These are phyloP conservation scores for Hibiscus trionum DNA, from an alignment of 345 rosid species.

Conservation along the genomic window DNA sequence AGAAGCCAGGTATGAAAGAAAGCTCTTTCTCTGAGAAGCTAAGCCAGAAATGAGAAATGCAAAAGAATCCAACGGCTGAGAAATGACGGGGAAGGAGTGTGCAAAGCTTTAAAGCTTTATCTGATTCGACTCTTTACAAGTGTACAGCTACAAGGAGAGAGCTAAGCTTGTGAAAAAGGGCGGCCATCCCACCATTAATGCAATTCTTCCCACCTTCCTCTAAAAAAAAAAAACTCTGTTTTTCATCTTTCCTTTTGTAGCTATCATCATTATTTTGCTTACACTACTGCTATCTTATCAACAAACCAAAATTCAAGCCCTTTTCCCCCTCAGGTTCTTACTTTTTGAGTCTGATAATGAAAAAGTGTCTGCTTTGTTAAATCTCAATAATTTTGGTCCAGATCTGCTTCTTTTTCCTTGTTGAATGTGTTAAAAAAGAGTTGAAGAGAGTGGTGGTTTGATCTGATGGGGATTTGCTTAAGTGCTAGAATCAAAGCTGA, in stretches of 20 bases:
- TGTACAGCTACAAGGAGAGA: no score
- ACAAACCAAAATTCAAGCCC: not conserved
- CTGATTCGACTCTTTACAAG: no score
- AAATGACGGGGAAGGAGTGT: not conserved
- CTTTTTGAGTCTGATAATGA: not conserved
- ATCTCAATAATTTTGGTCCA: not conserved
- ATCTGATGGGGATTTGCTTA: constrained; percentile 83
- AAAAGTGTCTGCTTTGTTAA: no score
- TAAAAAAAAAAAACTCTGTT: not conserved
- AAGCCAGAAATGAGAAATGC: not conserved
- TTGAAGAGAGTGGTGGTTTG: constrained; percentile 15
- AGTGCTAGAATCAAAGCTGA: constrained; percentile 86
- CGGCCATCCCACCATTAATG: constrained; percentile 34
- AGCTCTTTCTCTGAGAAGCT: not conserved
- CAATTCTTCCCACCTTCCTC: constrained; percentile 18
- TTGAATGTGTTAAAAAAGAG: not conserved
- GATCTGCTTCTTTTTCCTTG: constrained; percentile 26
- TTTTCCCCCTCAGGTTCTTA: not conserved
- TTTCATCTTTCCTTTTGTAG: not conserved
- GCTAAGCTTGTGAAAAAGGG: constrained; percentile 18
- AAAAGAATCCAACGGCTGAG: not conserved
- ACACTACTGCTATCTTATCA: not conserved
- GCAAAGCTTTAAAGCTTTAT: no score
- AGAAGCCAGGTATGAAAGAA: not conserved
- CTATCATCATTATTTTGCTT: not conserved